Base-by-base conservation (phyloP, 2,329 filamentous ascomycete species). In the Neofusicoccum kwambonambiense region DNA sequence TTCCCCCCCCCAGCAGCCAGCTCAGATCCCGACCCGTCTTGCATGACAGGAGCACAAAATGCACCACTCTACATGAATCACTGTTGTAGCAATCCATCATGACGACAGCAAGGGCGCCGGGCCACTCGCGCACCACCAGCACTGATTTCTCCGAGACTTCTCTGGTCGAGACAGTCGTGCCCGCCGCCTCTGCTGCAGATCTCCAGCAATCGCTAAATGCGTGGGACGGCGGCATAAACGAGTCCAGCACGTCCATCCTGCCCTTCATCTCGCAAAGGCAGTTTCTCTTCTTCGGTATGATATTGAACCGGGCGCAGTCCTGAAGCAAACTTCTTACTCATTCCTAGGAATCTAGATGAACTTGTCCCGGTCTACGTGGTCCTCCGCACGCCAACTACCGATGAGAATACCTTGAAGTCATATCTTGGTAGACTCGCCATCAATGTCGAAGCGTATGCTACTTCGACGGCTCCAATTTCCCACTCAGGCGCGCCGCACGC, bases 201-300 rank as follows among this genome's bases (percentile, higher is more conserved):
- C 66, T 79, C 37, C 72, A 76, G 63, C 65, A 74, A 12, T 72
- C 80, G 27, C 71, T 84, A 65, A 74, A 72, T 57, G 77, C 77
- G 35, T 80, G 81, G 69, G 73, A 83, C 51, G 81, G 83, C 67
- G 72, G 72, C 9, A 74, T 76, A 60, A 76, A 79, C 77, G 68
- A 81, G 78, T 62, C 78, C 70, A 67, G 75, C 80, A 68, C 79
- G 78, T 69, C 78, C 81, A 67, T 81, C 37, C 61, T 89, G 47
- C 82, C 86, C 60, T 83, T 83, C 17, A 82, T 92, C 71, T 78
- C 85, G 49, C 84, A 87, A 70, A 83, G 90, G 68, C 83, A 89
- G 44, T 83, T 84, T 63, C 80, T 93, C 44, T 90, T 91, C 73
- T 92, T 93, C 73, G 90, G 90, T 92, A 81, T 69, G 85, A 66